Percentiles rank a stretch among this genome's conserved stretches.
phyloP scores from a whole-genome alignment of 441 rosid genomes.

The Aleurites moluccanus region DNA sequence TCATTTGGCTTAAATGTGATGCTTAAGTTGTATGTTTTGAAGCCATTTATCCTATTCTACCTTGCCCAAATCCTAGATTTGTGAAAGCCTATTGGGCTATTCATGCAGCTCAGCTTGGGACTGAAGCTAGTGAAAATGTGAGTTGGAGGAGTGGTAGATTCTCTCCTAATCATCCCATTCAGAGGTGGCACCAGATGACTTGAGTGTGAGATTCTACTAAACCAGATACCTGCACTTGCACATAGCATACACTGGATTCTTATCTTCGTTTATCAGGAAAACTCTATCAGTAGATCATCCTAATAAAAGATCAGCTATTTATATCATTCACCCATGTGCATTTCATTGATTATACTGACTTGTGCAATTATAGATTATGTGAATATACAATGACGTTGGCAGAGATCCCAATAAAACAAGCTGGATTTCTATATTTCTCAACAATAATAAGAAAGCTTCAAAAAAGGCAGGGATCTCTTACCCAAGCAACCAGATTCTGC shows the following conservation, averaged over 20 bases:
- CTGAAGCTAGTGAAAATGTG: not conserved
- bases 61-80: not conserved
- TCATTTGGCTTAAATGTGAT: too few species aligned
- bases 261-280: too few species aligned
- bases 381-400: not conserved
- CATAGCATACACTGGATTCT: not conserved
- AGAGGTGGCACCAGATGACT: not conserved
- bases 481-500: slow-evolving; percentile 95
- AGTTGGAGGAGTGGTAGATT: not conserved
- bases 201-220: too few species aligned
- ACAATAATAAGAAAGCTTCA: not conserved
- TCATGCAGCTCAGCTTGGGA: not conserved
- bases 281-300: not conserved
- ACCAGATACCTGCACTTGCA: not conserved
- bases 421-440: not conserved
- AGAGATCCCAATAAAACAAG: not conserved
- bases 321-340: not conserved
- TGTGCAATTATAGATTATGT: not conserved
- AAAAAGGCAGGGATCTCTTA: slow-evolving; percentile 29
- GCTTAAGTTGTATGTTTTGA: not conserved
- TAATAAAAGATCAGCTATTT: not conserved
- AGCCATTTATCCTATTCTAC: not conserved
- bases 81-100: not conserved
- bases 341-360: not conserved
- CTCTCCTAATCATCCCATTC: not conserved